Evolutionary conservation across 768 basidiomycete genomes (phyloP), one percentile per base, ranked within the genome.

Genomic region (Tricholoma sp.): DNA sequence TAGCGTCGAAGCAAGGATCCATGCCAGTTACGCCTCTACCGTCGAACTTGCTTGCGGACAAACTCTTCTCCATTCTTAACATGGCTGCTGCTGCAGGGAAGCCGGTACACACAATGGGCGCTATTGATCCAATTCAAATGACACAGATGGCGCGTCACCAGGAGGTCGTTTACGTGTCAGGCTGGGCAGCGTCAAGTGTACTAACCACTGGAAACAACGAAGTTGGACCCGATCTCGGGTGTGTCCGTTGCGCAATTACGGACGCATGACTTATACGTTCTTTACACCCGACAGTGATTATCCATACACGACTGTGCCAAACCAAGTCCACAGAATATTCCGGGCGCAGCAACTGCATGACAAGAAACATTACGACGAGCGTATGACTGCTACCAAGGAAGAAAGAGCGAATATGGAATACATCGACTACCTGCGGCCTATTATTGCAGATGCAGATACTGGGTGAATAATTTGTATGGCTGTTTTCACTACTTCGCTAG

Each of bases 281-380:
- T 24, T 11, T 53, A 35, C 45, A 21, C 10, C 45, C 21, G 49
- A 3, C 58, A 94, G 88, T 34, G 95, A 98, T 71, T 96, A 97
- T 69, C 93, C 94, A 1, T 97, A 97, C 71, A 94, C 93, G 9
- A 96, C 94, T 0, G 93, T 98, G 14, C 94, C 95, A 21, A 96
- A 97, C 68, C 94, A 96, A 69, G 94, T 97, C 0, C 90, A 96
- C 56, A 82, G 92, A 50, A 79, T 97, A 52, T 91, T 91, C 76
- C 89, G 91, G 53, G 91, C 94, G 0, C 95, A 97, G 69, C 89
- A 91, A 64, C 76, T 94, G 55, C 94, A 97, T 67, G 94, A 97
- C 75, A 86, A 85, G 73, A 96, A 95, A 67, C 89, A 94, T 65
- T 94, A 91, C 65, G 91, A 95, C 64, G 91, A 92, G 64, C 84